Evolutionary conservation across 768 basidiomycete genomes (phyloP), one percentile per base, ranked within the genome.

Genomic region (Boletus edulis): DNA sequence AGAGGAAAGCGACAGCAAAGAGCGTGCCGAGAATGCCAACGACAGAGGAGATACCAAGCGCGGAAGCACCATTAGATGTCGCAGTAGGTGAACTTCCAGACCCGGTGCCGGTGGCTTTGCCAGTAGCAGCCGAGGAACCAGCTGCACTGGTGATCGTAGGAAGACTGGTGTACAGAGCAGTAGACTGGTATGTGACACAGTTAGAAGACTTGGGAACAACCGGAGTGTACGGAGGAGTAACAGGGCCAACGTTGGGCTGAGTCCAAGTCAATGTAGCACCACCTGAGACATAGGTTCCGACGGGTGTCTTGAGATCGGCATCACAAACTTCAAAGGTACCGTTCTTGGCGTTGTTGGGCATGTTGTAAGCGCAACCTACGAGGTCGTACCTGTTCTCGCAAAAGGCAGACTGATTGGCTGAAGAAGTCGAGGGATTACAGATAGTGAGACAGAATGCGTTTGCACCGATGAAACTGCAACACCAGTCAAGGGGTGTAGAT

Each of bases 321-420:
- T 80, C 69, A 72, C 91, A 94, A 5, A 77, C 71, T 61, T 84
- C 81, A 73, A 89, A 93, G 10, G 73, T 72, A 22, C 79, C 81
- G 39, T 83, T 74, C 46, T 77, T 60, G 20, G 84, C 85, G 37
- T 73, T 70, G 67, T 77, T 82, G 17, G 91, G 91, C 45, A 83
- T 84, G 70, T 91, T 93, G 76, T 85, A 90, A 0, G 58, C 51
- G 61, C 87, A 86, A 10, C 91, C 91, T 46, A 90, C 78, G 41
- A 80, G 81, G 65, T 91, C 89, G 59, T 76, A 87, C 57, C 81
- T 77, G 78, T 94, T 85, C 68, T 88, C 73, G 73, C 90, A 92
- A 67, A 72, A 83, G 9, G 73, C 59, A 3, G 71, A 67, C 8
- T 81, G 77, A 27, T 72, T 43, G 6, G 24, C 10, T 51, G 79